phyloP scores from a whole-genome alignment of 2,329 filamentous ascomycete species.

The Hypomyces perniciosus region DNA sequence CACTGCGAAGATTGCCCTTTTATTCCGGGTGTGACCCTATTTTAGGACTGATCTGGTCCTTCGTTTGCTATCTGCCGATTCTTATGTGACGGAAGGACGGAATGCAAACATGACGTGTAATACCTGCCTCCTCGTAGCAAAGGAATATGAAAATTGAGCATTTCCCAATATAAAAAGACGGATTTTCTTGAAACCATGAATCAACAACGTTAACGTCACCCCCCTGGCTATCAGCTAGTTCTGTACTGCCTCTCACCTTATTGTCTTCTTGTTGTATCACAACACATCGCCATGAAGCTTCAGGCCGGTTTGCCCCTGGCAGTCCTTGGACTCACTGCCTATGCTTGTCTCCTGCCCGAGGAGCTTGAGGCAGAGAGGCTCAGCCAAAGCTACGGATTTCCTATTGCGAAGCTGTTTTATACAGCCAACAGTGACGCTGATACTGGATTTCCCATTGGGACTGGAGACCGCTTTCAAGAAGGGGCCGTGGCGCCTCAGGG shows the following conservation, averaged over 20 bases:
- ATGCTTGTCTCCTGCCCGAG: slow-evolving; percentile 33
- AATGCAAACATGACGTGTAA: too few species aligned
- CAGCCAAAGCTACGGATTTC: not conserved
- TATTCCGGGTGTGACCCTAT: too few species aligned
- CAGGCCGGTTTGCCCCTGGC: slow-evolving; percentile 10
- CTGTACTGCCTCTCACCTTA: not conserved
- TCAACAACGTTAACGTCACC: too few species aligned
- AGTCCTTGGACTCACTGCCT: slow-evolving; percentile 18
- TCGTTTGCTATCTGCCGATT: too few species aligned
- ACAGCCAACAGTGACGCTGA: not conserved
- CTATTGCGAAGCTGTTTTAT: not conserved
- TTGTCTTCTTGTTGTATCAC: not conserved
- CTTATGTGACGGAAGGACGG: too few species aligned
- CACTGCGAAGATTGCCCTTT: too few species aligned
- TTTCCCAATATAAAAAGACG: too few species aligned
- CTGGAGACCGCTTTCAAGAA: slow-evolving; percentile 36
- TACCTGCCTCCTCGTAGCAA: too few species aligned
- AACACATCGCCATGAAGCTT: slow-evolving; percentile 23
- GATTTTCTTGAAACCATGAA: too few species aligned
- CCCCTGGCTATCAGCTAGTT: too few species aligned
- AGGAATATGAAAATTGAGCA: too few species aligned
- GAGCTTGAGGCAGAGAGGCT: slow-evolving; percentile 22
- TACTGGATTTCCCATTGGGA: slow-evolving; percentile 30
- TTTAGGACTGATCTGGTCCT: too few species aligned
- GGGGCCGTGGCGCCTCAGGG: slow-evolving; percentile 32